phyloP scores from a whole-genome alignment of 805 yeast genomes.

The Pichia ethanolica region DNA sequence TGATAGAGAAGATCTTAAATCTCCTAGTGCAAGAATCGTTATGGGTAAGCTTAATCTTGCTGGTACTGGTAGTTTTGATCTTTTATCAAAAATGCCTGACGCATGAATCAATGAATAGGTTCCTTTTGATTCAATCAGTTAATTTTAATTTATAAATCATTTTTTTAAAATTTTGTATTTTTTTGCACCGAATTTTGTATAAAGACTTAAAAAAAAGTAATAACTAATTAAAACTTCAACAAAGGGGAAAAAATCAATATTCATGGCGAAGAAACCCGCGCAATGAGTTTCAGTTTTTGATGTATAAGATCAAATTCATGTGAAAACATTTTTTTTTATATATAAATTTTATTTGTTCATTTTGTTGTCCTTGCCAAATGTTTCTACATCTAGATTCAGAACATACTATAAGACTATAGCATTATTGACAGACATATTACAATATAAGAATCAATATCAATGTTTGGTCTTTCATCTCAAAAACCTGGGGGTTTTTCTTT shows the following conservation, averaged over 20 bases:
- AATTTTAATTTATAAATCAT: background rate
- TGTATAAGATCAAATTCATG: too few relatives aligned
- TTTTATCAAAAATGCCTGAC: slow-evolving; percentile 44
- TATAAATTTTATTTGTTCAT: too few relatives aligned
- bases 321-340: too few relatives aligned
- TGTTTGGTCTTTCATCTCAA: slow-evolving; percentile 22
- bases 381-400: too few relatives aligned
- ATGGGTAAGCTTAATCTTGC: slow-evolving; percentile 84
- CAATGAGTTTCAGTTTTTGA: too few relatives aligned
- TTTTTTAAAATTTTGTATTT: background rate
- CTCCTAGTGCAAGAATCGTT: slow-evolving; percentile 91
- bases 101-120: slow-evolving; percentile 1
- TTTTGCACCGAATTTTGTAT: background rate
- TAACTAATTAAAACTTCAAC: too few relatives aligned
- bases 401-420: too few relatives aligned
- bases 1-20: slow-evolving; percentile 77
- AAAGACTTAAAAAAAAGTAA: background rate
- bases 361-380: too few relatives aligned
- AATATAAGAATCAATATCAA: background rate
- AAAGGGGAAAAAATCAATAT: too few relatives aligned
- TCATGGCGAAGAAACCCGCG: too few relatives aligned
- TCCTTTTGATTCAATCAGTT: background rate
- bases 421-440: too few relatives aligned
- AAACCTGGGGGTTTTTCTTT: slow-evolving; percentile 19
- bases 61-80: slow-evolving; percentile 95